phyloP scores from a whole-genome alignment of 768 basidiomycete genomes.

The Astraeus odoratus region DNA sequence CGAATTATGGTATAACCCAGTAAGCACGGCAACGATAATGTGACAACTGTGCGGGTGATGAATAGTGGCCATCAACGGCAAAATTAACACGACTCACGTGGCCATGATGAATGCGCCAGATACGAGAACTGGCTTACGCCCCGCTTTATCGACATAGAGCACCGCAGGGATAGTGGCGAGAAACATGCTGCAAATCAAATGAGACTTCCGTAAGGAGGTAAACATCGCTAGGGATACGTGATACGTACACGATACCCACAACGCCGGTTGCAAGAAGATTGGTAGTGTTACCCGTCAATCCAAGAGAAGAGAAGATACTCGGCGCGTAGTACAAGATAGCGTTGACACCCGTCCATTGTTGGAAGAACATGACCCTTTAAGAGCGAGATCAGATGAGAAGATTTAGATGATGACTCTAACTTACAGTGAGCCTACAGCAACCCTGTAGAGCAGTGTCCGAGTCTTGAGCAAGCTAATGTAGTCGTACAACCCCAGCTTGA shows the following conservation, averaged over 20 bases:
- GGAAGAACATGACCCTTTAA: constrained; percentile 65
- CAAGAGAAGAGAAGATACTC: constrained; percentile 55
- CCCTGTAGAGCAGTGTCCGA: constrained; percentile 51
- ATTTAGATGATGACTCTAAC: constrained; percentile 10
- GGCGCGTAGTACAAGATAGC: constrained; percentile 75
- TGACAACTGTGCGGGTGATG: constrained; percentile 44
- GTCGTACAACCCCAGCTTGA: constrained; percentile 53
- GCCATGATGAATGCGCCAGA: constrained; percentile 76
- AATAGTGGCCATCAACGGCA: constrained; percentile 7
- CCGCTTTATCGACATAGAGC: constrained; percentile 71
- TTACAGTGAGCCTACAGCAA: constrained; percentile 53
- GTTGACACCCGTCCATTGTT: constrained; percentile 79
- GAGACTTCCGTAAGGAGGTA: neutral
- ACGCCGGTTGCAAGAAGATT: constrained; percentile 60
- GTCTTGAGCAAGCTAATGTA: constrained; percentile 57
- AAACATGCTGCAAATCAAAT: constrained; percentile 46
- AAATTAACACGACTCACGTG: constrained; percentile 29
- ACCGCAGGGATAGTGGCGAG: constrained; percentile 76
- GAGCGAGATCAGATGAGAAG: constrained; percentile 1
- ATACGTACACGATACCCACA: constrained; percentile 66
- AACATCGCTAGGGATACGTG: neutral
- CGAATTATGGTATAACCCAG: constrained; percentile 48
- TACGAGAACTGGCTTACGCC: constrained; percentile 65
- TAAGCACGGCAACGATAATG: constrained; percentile 61
- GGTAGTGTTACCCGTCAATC: constrained; percentile 54